Conservation (phyloP, 2,329 filamentous ascomycete genomes). For the Claviceps lovelessii region DNA sequence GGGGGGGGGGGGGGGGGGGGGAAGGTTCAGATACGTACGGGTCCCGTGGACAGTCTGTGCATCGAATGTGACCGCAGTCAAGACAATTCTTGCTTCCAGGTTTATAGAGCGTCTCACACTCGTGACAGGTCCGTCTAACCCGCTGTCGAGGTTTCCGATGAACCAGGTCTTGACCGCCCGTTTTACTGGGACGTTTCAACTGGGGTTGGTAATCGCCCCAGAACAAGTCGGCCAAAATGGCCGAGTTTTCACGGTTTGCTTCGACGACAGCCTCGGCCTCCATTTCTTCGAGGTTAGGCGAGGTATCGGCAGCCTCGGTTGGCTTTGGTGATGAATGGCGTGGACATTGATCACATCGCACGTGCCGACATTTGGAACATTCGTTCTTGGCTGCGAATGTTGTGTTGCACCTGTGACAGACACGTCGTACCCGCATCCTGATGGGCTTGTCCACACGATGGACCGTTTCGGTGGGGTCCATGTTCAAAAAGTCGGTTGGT, state of each 20-base stretch:
- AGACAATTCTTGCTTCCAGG: slow-evolving; percentile 47
- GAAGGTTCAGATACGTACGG: slow-evolving; percentile 42
- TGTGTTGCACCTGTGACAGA: slow-evolving; percentile 68
- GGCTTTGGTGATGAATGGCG: slow-evolving; percentile 58
- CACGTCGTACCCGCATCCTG: slow-evolving; percentile 62
- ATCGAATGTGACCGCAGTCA: slow-evolving; percentile 57
- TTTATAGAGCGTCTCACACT: slow-evolving; percentile 51
- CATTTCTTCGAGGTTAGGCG: slow-evolving; percentile 37
- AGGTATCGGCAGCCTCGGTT: slow-evolving; percentile 37
- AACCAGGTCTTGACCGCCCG: slow-evolving; percentile 55
- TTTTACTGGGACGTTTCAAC: slow-evolving; percentile 50
- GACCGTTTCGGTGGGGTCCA: slow-evolving; percentile 36
- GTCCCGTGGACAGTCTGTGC: slow-evolving; percentile 66
- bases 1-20: too few relatives aligned
- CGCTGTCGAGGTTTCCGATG: slow-evolving; percentile 59
- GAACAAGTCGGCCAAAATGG: slow-evolving; percentile 36
- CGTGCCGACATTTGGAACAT: slow-evolving; percentile 65
- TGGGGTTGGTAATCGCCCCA: slow-evolving; percentile 32
- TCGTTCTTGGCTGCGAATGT: slow-evolving; percentile 59
- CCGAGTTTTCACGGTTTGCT: slow-evolving; percentile 42
- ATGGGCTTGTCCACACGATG: slow-evolving; percentile 60
- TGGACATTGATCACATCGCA: slow-evolving; percentile 66
- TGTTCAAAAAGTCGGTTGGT: slow-evolving; percentile 36
- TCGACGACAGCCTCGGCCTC: slow-evolving; percentile 34
- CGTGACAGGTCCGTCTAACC: slow-evolving; percentile 62